phyloP scores from a whole-genome alignment of 176 grass and related monocot species.

The Aegilops longissima region DNA sequence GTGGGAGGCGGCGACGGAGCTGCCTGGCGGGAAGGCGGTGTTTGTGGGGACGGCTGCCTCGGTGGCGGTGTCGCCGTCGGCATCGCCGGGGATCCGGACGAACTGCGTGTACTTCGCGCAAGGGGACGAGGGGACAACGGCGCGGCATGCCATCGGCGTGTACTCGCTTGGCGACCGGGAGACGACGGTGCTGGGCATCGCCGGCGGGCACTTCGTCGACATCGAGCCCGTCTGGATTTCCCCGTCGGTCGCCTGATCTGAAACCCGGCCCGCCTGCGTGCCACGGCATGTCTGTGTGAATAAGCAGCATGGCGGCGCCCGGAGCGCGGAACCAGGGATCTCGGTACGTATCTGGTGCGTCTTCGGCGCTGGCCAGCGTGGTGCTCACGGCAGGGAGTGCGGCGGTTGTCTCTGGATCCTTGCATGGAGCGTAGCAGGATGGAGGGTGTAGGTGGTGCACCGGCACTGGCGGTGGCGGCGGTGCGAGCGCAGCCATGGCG shows the following conservation, averaged over 20 bases:
- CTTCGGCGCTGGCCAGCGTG: no score
- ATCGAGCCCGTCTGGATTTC: neutral
- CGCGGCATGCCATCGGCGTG: neutral
- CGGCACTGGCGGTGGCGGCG: no score
- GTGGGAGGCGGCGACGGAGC: neutral
- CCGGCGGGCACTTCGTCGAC: neutral
- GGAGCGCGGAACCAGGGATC: no score
- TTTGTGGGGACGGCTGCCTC: constrained; percentile 20
- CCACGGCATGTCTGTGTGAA: no score
- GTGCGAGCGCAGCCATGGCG: no score
- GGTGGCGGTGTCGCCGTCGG: neutral
- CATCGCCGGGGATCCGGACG: neutral
- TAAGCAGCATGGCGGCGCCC: no score
- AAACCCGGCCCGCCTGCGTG: no score
- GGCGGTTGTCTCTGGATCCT: no score
- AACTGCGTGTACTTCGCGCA: neutral
- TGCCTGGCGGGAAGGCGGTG: neutral
- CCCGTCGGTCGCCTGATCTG: neutral
- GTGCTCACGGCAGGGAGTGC: no score
- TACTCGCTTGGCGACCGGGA: neutral
- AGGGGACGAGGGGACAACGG: neutral
- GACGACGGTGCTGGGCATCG: neutral
- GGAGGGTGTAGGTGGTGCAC: no score
- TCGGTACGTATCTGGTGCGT: no score
- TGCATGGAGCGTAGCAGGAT: no score